Conservation (phyloP, 257 asterid species). For the Plantago major region DNA sequence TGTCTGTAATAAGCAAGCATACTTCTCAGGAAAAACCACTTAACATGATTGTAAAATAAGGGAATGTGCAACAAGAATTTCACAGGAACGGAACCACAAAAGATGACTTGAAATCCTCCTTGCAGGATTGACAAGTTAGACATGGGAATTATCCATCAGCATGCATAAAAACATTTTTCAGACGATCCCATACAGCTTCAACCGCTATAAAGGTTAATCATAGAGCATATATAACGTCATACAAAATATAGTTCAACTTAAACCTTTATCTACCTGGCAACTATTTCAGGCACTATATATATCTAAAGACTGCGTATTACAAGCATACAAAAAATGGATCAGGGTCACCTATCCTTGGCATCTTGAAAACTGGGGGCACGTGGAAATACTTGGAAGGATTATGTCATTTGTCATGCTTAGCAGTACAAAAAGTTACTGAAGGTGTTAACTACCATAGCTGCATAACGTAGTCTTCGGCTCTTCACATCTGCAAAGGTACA, state of each 20-base stretch:
- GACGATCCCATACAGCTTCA: neutral
- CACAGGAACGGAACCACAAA: no score
- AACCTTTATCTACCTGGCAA: slow-evolving; percentile 5
- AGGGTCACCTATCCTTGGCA: neutral
- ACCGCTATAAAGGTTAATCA: neutral
- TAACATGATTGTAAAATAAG: no score
- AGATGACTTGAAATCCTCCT: neutral
- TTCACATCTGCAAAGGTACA: neutral
- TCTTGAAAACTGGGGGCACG: neutral
- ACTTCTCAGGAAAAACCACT: no score
- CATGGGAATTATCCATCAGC: neutral
- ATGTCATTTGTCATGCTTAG: slow-evolving; percentile 1
- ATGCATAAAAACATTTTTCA: neutral
- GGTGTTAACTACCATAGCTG: neutral
- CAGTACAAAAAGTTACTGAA: neutral
- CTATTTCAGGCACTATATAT: neutral
- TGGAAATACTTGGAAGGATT: neutral
- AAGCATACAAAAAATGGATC: neutral
- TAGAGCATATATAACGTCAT: no score
- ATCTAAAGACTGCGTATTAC: neutral
- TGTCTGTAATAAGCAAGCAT: no score
- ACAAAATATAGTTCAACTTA: neutral
- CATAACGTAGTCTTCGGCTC: neutral
- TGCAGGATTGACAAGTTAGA: neutral
- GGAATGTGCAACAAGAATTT: no score